Evolutionary conservation across 768 basidiomycete species (phyloP).

Genomic region (Pulveroboletus sp.): DNA sequence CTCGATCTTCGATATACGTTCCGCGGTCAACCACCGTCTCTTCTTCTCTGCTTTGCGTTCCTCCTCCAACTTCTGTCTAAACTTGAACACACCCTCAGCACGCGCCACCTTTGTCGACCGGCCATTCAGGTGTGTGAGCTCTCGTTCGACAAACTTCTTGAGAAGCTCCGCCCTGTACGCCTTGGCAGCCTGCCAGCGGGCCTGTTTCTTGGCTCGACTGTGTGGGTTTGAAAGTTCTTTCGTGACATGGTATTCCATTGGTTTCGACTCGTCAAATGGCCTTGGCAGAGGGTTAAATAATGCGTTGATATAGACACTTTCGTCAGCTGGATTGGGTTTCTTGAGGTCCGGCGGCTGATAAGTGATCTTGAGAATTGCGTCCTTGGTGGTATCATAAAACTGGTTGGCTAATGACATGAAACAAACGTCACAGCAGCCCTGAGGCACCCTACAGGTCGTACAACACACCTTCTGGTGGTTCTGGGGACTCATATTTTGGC

Average conservation of each 20-base stretch:
- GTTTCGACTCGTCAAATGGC: slow-evolving; percentile 47
- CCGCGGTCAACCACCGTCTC: slow-evolving; percentile 43
- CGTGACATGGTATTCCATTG: slow-evolving; percentile 61
- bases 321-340: slow-evolving; percentile 36
- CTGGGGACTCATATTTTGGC: slow-evolving; percentile 51
- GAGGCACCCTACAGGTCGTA: background rate
- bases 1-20: slow-evolving; percentile 35
- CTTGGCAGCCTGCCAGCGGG: slow-evolving; percentile 63
- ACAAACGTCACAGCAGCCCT: slow-evolving; percentile 6
- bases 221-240: slow-evolving; percentile 79
- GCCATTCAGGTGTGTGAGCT: slow-evolving; percentile 52
- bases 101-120: slow-evolving; percentile 58
- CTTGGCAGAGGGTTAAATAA: slow-evolving; percentile 36
- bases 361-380: slow-evolving; percentile 62
- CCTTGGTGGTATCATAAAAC: slow-evolving; percentile 59
- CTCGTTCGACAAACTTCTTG: slow-evolving; percentile 48
- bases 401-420: slow-evolving; percentile 26
- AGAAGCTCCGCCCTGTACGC: slow-evolving; percentile 45
- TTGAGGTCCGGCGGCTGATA: slow-evolving; percentile 56
- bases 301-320: slow-evolving; percentile 58
- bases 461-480: slow-evolving; percentile 28
- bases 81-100: slow-evolving; percentile 74
- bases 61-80: slow-evolving; percentile 53
- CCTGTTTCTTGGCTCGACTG: slow-evolving; percentile 75
- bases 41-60: slow-evolving; percentile 59